Base-by-base conservation (phyloP, 2,329 filamentous ascomycete genomes). In the Diplodia scrobiculata region DNA sequence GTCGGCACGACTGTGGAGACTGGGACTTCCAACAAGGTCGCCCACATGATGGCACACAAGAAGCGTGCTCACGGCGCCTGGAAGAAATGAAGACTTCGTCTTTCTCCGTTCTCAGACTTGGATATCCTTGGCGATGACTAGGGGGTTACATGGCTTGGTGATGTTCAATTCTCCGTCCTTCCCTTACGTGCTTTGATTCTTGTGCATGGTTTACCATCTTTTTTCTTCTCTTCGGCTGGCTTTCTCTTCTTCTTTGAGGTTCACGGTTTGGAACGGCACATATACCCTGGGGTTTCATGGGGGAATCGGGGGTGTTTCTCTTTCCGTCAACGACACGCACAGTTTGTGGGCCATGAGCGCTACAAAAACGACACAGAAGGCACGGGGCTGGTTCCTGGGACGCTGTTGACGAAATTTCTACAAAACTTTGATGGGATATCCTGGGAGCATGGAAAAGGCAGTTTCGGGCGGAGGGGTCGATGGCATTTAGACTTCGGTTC, bases 1-100 rank as follows among this genome's bases (percentile, higher is more conserved):
- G 17, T n/a, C 9, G 41, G 45, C 29, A 34, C 58, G 27, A 27
- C 58, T 6, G 41, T 50, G n/a, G 41, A 50, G 45, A 62, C 58
- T 11, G 11, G 41, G 27, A 19, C 58, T 11, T n/a, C 58, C 45
- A 51, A 62, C 58, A 62, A 62, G 19, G 58, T 62, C 10, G 58
- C 58, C n/a, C 58, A 62, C 58, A 62, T 62, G 58, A 62, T 62
- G 58, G 58, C 45, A 4, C 58, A 62, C 58, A 62, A 62, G 45
- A 62, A 62, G 58, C 27, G 58, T 11, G 58, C 58, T 7, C 58
- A 62, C 11, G 58, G 58, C 14, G 58, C 58, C 3, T 62, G 58
- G 58, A 62, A 13, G 58, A 62, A 62, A 47, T 62, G 50, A 50
- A 36, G 34, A 11, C 34, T 36, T 11, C 27, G n/a, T 5, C 58